Percentiles rank a stretch among this genome's conserved stretches.
These are phyloP conservation scores for Phaeolepiota aurea DNA, from an alignment of 768 basidiomycete species.

Conservation along the genomic window DNA sequence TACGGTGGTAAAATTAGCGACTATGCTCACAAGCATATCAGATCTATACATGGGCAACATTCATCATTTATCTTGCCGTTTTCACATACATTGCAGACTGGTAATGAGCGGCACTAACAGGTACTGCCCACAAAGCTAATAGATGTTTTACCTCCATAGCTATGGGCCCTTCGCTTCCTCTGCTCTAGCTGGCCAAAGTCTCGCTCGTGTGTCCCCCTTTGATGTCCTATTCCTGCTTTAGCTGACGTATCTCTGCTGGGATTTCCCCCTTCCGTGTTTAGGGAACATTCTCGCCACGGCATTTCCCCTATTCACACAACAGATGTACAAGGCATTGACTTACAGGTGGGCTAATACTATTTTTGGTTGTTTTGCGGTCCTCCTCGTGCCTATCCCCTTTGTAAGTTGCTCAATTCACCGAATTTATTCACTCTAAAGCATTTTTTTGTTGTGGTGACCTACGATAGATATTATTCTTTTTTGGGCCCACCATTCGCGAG, in stretches of 20 bases:
- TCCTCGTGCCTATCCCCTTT: slow-evolving; percentile 56
- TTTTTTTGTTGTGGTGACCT: slow-evolving; percentile 2
- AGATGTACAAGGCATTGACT: slow-evolving; percentile 47
- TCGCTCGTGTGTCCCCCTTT: slow-evolving; percentile 33
- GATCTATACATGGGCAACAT: slow-evolving; percentile 43
- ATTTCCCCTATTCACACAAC: slow-evolving; percentile 57
- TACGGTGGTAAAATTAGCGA: background rate
- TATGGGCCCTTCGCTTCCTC: slow-evolving; percentile 61
- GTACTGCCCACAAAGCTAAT: background rate
- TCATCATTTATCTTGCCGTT: slow-evolving; percentile 48
- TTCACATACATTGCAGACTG: slow-evolving; percentile 62
- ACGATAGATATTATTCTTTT: slow-evolving; percentile 31
- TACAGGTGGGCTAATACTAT: slow-evolving; percentile 57
- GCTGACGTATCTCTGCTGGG: background rate
- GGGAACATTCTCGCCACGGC: slow-evolving; percentile 41
- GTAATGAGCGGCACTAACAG: slow-evolving; percentile 19
- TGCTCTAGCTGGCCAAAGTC: slow-evolving; percentile 59
- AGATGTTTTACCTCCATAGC: slow-evolving; percentile 16
- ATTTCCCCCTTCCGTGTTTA: slow-evolving; percentile 11
- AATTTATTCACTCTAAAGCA: background rate
- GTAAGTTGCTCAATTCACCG: slow-evolving; percentile 22
- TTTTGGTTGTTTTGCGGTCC: slow-evolving; percentile 40
- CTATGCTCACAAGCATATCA: slow-evolving; percentile 8
- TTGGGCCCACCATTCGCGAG: slow-evolving; percentile 29
- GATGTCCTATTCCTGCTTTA: background rate